Conservation (phyloP, 2,329 filamentous ascomycete species). For the Colletotrichum tofieldiae region DNA sequence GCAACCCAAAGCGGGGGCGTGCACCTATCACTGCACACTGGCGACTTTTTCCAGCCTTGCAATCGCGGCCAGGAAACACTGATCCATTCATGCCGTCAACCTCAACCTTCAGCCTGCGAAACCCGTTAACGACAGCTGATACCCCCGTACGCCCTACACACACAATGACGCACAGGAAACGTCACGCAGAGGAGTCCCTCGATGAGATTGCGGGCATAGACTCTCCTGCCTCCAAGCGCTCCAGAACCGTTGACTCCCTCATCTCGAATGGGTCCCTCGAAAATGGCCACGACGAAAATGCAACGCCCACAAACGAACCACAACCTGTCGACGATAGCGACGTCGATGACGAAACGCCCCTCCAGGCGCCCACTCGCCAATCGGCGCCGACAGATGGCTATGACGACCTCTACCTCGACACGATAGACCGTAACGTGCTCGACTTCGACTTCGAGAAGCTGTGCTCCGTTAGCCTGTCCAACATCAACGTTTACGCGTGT, state of each 20-base stretch:
- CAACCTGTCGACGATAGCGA: conserved; percentile 57
- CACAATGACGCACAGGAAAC: conserved; percentile 58
- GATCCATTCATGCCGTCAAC: conserved; percentile 11
- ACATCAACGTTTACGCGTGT: conserved; percentile 99
- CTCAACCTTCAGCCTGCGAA: neutral
- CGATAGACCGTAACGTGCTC: conserved; percentile 91
- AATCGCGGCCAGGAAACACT: neutral
- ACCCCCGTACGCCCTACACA: neutral
- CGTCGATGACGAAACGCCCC: conserved; percentile 56
- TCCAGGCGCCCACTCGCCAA: conserved; percentile 74
- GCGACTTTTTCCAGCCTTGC: conserved; percentile 38
- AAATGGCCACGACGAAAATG: conserved; percentile 49
- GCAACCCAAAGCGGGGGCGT: conserved; percentile 22
- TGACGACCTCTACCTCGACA: conserved; percentile 96
- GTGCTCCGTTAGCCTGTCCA: conserved; percentile 94
- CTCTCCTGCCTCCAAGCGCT: conserved; percentile 74
- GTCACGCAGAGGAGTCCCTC: conserved; percentile 73
- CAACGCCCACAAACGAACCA: conserved; percentile 47
- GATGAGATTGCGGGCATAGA: conserved; percentile 69
- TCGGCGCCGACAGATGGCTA: conserved; percentile 88
- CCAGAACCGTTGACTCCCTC: conserved; percentile 63
- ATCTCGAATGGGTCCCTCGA: conserved; percentile 53
- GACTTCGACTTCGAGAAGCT: conserved; percentile 99
- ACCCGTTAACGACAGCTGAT: conserved; percentile 1
- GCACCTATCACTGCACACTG: conserved; percentile 19